phyloP scores from a whole-genome alignment of 345 rosid genomes.

The Nephelium lappaceum region DNA sequence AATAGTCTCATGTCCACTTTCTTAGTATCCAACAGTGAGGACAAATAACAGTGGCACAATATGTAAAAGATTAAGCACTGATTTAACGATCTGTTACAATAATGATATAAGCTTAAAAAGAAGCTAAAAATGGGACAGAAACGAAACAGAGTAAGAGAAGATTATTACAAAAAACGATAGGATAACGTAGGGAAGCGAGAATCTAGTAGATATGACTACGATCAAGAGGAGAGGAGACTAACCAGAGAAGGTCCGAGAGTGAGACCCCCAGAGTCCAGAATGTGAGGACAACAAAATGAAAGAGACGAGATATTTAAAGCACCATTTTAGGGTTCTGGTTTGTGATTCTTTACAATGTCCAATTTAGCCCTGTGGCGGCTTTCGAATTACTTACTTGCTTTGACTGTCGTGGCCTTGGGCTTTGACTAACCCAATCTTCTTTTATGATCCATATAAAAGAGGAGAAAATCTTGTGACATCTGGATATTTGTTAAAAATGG shows the following conservation, averaged over 20 bases:
- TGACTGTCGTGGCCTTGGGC: background rate
- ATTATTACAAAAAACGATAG: background rate
- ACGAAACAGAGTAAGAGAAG: background rate
- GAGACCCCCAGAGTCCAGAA: background rate
- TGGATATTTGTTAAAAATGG: too few relatives aligned
- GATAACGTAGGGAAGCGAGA: background rate
- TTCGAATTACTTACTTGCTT: background rate
- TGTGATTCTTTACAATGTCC: background rate
- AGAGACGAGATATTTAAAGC: slow-evolving; percentile 11
- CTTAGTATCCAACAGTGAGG: background rate
- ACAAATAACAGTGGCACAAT: background rate
- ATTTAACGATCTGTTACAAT: background rate
- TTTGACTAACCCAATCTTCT: too few relatives aligned
- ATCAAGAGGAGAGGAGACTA: background rate
- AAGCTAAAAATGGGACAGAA: background rate
- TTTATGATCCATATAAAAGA: too few relatives aligned
- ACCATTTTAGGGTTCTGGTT: background rate
- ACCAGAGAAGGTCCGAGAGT: slow-evolving; percentile 25
- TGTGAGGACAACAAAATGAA: slow-evolving; percentile 1
- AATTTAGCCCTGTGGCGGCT: background rate
- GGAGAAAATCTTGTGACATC: too few relatives aligned
- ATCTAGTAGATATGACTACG: background rate
- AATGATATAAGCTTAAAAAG: background rate
- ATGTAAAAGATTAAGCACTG: background rate
- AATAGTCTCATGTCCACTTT: background rate